phyloP scores from a whole-genome alignment of 2,329 filamentous ascomycete species.

The Trichoderma sp. region DNA sequence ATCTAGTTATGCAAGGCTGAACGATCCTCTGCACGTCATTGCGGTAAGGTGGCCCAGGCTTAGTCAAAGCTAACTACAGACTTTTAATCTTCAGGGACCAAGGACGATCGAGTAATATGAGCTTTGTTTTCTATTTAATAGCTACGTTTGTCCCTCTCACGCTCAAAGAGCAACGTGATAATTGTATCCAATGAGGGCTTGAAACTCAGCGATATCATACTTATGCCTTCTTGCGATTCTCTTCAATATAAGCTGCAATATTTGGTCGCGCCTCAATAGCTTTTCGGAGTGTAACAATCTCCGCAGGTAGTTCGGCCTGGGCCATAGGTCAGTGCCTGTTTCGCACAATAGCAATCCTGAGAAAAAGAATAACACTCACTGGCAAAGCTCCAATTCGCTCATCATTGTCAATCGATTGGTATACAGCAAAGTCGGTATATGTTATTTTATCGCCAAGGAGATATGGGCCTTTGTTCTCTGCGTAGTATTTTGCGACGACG shows the following conservation, averaged over 20 bases:
- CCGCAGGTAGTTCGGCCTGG: conserved; percentile 7
- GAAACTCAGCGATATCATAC: too few species aligned
- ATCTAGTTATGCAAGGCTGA: not conserved
- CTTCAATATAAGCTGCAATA: conserved; percentile 18
- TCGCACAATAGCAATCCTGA: not conserved
- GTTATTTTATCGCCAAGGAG: conserved; percentile 44
- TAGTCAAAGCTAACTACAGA: not conserved
- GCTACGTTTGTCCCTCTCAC: not conserved
- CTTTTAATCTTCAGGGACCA: not conserved
- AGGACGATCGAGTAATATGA: not conserved
- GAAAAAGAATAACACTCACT: conserved; percentile 38
- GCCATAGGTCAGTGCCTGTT: not conserved
- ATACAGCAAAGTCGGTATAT: conserved; percentile 46
- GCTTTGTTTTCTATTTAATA: not conserved
- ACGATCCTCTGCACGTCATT: not conserved
- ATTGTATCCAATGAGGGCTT: not conserved
- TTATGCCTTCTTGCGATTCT: conserved; percentile 1
- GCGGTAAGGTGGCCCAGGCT: not conserved
- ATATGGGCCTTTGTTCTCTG: conserved; percentile 40
- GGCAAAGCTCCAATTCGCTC: conserved; percentile 39
- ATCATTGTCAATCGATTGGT: conserved; percentile 47
- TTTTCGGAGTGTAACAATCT: conserved; percentile 9
- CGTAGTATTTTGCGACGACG: conserved; percentile 39
- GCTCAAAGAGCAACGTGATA: not conserved
- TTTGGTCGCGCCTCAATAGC: conserved; percentile 18